Evolutionary conservation across 2,329 filamentous ascomycete species (phyloP).

Genomic region (Ascochyta fabae): DNA sequence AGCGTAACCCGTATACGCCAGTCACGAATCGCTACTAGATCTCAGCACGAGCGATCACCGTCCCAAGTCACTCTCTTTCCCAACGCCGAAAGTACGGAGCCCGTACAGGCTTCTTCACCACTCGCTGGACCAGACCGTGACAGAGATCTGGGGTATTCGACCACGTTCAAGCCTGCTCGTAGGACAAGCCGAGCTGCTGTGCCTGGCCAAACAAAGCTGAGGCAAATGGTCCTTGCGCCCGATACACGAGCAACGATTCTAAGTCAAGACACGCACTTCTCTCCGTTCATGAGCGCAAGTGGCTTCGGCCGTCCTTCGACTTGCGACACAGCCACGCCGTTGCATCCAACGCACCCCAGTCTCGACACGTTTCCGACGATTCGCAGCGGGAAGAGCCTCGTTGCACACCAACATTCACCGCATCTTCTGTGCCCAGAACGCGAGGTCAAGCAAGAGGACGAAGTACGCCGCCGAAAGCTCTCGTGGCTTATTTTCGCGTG

Average conservation of each 20-base stretch:
- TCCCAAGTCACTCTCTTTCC: conserved; percentile 35
- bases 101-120: conserved; percentile 22
- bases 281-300: conserved; percentile 24
- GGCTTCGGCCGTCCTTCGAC: conserved; percentile 40
- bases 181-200: conserved; percentile 40
- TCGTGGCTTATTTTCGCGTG: conserved; percentile 44
- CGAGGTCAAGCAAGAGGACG: conserved; percentile 28
- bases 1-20: conserved; percentile 33
- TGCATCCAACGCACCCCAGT: conserved; percentile 27
- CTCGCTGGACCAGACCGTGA: conserved; percentile 15
- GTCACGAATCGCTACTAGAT: not conserved
- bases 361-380: conserved; percentile 19
- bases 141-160: conserved; percentile 24
- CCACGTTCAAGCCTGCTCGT: conserved; percentile 25
- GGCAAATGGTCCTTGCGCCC: conserved; percentile 44
- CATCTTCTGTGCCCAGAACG: conserved; percentile 41
- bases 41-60: conserved; percentile 25
- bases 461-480: conserved; percentile 34
- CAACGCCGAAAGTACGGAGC: conserved; percentile 16
- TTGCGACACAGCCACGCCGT: conserved; percentile 38
- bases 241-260: conserved; percentile 30
- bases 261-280: conserved; percentile 27
- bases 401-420: conserved; percentile 30
- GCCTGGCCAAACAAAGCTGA: conserved; percentile 42
- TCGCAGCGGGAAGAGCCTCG: conserved; percentile 5